Base-by-base conservation (phyloP, 306 rosid species). In the Pyrus betulifolia region DNA sequence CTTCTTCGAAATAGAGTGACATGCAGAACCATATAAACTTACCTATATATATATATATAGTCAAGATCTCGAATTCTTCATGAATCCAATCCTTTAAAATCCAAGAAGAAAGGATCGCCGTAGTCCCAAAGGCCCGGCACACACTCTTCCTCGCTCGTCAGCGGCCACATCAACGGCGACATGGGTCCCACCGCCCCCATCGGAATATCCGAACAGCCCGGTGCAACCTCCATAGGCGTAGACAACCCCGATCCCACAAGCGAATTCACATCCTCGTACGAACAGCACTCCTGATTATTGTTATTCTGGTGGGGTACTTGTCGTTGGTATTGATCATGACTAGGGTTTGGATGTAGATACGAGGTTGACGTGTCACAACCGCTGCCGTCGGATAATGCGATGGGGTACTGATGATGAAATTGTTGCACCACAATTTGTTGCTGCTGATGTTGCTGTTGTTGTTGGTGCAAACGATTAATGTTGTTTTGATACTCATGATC, bases 111-210 rank as follows among this genome's bases (percentile, higher is more conserved):
- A 71, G 96, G 92, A 78, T 94, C 98, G 17, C 74, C 85, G 28
- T 95, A 92, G 76, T 95, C 98, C 97, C 97, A 92, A 15, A 92
- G 65, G 63, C 74, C 78, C 12, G 89, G 83, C 18, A 84, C 66
- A 38, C 84, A 79, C 44, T 85, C 92, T 3, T 86, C 97, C 38
- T 87, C 94, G 63, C 44, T 85, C 1, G 82, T 67, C 78, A 87
- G 59, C 0, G 89, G 85, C 98, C 98, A 95, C 79, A 83, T 40
- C 44, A 87, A 67, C 1, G 96, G 87, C 38, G 96, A 88, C 73
- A 85, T 88, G 7, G 88, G 76, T 33, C 28, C 83, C 27, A 65
- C 61, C 6, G 73, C 27, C 21, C 73, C 85, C 64, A 77, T 35
- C 67, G 84, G 84, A 84, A 49, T 49, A 17, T 89, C 91, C 52